Evolutionary conservation across 495 filamentous ascomycete species (phyloP), one percentile per base, ranked within the genome.

Genomic region (Annulohypoxylon nitens): DNA sequence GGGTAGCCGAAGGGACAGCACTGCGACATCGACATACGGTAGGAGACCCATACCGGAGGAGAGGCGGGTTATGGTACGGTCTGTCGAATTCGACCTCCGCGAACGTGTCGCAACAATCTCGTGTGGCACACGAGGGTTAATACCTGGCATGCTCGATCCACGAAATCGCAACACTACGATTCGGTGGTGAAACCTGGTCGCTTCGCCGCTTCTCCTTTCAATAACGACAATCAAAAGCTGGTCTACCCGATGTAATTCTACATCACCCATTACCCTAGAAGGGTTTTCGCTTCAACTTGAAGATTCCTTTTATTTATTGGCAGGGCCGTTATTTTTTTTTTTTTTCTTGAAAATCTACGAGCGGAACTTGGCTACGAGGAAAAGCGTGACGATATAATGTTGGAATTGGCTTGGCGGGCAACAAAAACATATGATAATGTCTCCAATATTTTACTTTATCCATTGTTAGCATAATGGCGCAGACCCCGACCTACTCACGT

Each of bases 61-160:
- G 36, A 84, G 78, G 75, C 82, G 86, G 7, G 83, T 87, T 54
- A 87, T 87, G 85, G 84, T 88, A 33, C 79, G 83, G 62, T 82
- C 84, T 20, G 86, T 87, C 66, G 77, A 87, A 73, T 87, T 88
- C 62, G 82, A 87, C 55, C 75, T 88, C 60, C 84, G 84, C 26
- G 78, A 82, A 71, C 78, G 82, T 30, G 81, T 80, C 33, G 86
- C 86, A 9, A 75, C 78, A 0, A 77, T 88, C 5, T 77, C 85
- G 69, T 84, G 86, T 23, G 86, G 86, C 39, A 85, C 85, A 30
- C 76, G 86, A 59, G 83, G 83, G n/a, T 71, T 85, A n/a, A 80
- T 77, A 14, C 82, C 79, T 7, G 84, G 84, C 6, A 81, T 83
- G 70, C 69, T 63, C 16, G 86, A 88, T 75, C 51, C 78, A 41